Evolutionary conservation across 805 yeast genomes (phyloP), one percentile per base, ranked within the genome.

Genomic region (Candida krabiensis): DNA sequence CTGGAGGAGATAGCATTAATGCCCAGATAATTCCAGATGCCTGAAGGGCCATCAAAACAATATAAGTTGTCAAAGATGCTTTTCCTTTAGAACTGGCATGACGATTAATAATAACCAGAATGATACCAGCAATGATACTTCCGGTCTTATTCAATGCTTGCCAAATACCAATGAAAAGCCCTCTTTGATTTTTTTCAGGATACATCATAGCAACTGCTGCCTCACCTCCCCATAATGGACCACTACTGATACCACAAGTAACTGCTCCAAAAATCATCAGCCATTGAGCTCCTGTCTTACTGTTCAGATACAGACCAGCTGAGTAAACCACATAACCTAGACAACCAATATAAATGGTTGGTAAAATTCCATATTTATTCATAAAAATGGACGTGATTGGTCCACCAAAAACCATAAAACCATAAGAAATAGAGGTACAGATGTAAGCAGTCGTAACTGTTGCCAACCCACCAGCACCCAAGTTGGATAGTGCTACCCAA

Each of bases 181-280:
- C 59, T 41, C 60, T 47, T 23, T 30, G 30, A 17, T 38, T 18
- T 5, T 45, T 42, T 28, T 43, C 47, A 3, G 62, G 58, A 32
- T 53, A 57, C 4, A 43, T 24, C 12, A 53, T 40, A 4, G 58
- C 57, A 17, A 55, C 41, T 2, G 58, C 46, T 12, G 51, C 60
- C 35, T 57, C 62, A 13, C 45, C 43, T n/a, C 45, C 44, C 60
- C 60, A 57, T 31, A 54, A 53, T 0, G 52, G 48, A 33, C 53
- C 43, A 14, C 54, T 50, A 21, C 48, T 40, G 11, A 56, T 26
- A 31, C 61, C 61, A 42, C 57, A 54, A 3, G 44, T 30, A 2
- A 38, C 42, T 14, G 56, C 58, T 31, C 62, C 60, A 25, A 50
- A 35, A 35, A 52, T 38, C 28, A 57, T 44, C 2, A 53, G 33